Percentiles rank a stretch among this genome's conserved stretches.
Evolutionary conservation across 163 green algal species (phyloP).

Genomic region (Prototheca cutis): DNA sequence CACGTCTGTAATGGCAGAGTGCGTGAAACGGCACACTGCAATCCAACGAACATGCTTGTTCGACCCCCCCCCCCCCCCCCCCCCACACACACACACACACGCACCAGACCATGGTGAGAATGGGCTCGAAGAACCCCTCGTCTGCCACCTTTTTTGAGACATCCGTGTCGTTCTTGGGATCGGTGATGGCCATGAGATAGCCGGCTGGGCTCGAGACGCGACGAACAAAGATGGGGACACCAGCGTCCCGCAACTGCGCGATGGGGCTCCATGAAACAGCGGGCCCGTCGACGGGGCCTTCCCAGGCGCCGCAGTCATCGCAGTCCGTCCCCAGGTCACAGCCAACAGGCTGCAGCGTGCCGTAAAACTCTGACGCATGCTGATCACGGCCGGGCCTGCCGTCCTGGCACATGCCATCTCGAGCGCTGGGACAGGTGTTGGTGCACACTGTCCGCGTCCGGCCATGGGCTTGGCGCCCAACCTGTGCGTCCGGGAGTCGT

Average conservation of each 20-base stretch:
- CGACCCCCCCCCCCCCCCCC: too few species aligned
- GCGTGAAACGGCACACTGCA: too few species aligned
- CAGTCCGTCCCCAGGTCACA: conserved; percentile 23
- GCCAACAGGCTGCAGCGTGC: background rate
- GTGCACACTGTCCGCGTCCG: conserved; percentile 12
- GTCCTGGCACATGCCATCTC: conserved; percentile 14
- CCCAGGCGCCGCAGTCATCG: conserved; percentile 12
- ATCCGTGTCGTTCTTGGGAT: conserved; percentile 46
- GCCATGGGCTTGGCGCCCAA: too few species aligned
- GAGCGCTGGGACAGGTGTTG: conserved; percentile 10
- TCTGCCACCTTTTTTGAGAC: conserved; percentile 33
- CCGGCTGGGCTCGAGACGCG: conserved; percentile 9
- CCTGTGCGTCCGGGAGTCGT: background rate
- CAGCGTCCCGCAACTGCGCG: too few species aligned
- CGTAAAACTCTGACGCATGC: too few species aligned
- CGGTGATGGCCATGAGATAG: conserved; percentile 46
- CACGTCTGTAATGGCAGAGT: too few species aligned
- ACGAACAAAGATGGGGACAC: conserved; percentile 6
- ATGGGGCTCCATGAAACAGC: background rate
- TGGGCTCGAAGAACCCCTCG: conserved; percentile 29
- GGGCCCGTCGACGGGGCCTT: background rate
- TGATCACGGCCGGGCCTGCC: background rate
- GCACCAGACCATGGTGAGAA: conserved; percentile 14
- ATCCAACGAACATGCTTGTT: background rate
- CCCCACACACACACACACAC: background rate